Evolutionary conservation across 2,329 filamentous ascomycete species (phyloP).

Genomic region (Lasiodiplodia sp.): DNA sequence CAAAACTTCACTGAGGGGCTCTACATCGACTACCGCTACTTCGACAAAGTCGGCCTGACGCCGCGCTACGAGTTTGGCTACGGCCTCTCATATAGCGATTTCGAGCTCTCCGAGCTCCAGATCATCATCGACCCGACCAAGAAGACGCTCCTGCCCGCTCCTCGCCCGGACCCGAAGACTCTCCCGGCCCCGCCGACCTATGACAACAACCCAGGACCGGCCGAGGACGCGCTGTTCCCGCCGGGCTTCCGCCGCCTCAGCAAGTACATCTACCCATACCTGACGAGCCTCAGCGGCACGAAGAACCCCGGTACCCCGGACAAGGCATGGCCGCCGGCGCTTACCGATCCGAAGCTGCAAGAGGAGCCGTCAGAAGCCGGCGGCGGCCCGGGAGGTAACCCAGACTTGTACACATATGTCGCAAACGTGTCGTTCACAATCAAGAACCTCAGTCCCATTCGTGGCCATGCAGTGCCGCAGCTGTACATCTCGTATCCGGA

Average conservation of each 20-base stretch:
- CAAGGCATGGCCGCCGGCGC: slow-evolving; percentile 65
- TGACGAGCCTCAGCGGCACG: slow-evolving; percentile 47
- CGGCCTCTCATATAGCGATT: slow-evolving; percentile 48
- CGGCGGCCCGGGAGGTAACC: slow-evolving; percentile 69
- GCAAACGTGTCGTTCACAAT: slow-evolving; percentile 56
- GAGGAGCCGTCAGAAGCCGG: slow-evolving; percentile 66
- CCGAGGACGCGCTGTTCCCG: slow-evolving; percentile 68
- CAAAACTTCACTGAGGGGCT: slow-evolving; percentile 61
- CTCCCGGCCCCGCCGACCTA: slow-evolving; percentile 29
- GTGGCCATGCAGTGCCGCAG: slow-evolving; percentile 63
- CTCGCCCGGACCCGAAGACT: slow-evolving; percentile 7
- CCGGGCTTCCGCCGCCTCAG: slow-evolving; percentile 65
- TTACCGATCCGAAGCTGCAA: slow-evolving; percentile 54
- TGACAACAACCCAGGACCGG: slow-evolving; percentile 59
- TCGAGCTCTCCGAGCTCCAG: slow-evolving; percentile 33
- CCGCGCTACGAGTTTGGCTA: slow-evolving; percentile 47
- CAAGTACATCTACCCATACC: slow-evolving; percentile 70
- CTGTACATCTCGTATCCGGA: slow-evolving; percentile 64
- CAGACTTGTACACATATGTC: slow-evolving; percentile 59
- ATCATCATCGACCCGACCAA: slow-evolving; percentile 45
- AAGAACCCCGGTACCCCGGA: slow-evolving; percentile 51
- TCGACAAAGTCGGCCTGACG: slow-evolving; percentile 49
- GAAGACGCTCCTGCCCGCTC: slow-evolving; percentile 53
- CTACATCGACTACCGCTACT: slow-evolving; percentile 62
- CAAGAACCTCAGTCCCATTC: slow-evolving; percentile 60